Conservation (phyloP, 164 flowering plant species). For the Chimonanthus salicifolius region DNA sequence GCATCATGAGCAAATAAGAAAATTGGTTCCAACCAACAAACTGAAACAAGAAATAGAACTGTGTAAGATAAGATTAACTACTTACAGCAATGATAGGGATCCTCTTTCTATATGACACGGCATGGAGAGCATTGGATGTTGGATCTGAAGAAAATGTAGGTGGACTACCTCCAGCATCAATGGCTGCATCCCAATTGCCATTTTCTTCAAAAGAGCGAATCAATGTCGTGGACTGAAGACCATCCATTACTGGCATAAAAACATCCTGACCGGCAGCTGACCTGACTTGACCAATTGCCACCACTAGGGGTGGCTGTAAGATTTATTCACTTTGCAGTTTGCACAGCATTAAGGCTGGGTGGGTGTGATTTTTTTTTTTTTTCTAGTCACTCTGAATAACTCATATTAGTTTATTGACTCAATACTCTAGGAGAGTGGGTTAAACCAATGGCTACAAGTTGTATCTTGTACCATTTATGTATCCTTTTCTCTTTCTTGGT, state of each 20-base stretch:
- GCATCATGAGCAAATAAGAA: background rate
- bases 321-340: too few relatives aligned
- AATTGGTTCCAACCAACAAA: background rate
- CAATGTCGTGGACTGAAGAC: slow-evolving; percentile 84
- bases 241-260: slow-evolving; percentile 97
- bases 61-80: background rate
- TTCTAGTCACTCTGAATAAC: too few relatives aligned
- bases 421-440: too few relatives aligned
- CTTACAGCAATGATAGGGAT: slow-evolving; percentile 85
- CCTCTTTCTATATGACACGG: slow-evolving; percentile 25
- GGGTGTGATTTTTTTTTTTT: too few relatives aligned
- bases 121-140: slow-evolving; percentile 14
- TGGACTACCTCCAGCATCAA: slow-evolving; percentile 55
- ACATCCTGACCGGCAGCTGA: slow-evolving; percentile 57
- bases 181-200: slow-evolving; percentile 84
- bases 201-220: slow-evolving; percentile 89
- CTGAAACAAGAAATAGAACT: background rate
- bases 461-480: too few relatives aligned
- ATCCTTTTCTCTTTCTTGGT: too few relatives aligned
- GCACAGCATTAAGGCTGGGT: too few relatives aligned
- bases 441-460: too few relatives aligned
- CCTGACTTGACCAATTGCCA: background rate
- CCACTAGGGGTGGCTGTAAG: too few relatives aligned
- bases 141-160: slow-evolving; percentile 23
- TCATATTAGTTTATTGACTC: too few relatives aligned